These are phyloP conservation scores for Mycosphaerella arachidis DNA, from an alignment of 2,329 filamentous ascomycete species.

Conservation along the genomic window DNA sequence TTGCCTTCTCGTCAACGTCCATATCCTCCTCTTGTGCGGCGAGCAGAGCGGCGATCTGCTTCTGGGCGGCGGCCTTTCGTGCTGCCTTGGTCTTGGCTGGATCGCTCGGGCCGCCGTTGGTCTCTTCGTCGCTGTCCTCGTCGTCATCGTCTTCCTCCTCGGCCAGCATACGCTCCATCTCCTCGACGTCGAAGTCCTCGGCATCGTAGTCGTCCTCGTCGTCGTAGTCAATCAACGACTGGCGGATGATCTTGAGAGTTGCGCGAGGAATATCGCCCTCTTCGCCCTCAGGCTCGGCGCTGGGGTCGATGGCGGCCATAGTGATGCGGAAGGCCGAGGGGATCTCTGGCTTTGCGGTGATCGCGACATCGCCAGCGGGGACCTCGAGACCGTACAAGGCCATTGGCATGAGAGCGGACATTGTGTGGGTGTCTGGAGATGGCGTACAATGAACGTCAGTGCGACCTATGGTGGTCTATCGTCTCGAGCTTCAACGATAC, in stretches of 20 bases:
- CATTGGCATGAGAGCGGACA: constrained; percentile 46
- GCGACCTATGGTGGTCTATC: constrained; percentile 18
- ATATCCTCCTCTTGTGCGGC: constrained; percentile 67
- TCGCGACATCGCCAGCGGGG: constrained; percentile 74
- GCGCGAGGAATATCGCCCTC: constrained; percentile 60
- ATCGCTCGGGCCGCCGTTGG: constrained; percentile 87
- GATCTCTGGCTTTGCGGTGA: constrained; percentile 73
- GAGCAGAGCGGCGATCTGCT: constrained; percentile 68
- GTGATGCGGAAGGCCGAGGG: constrained; percentile 91
- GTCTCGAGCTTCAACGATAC: not conserved
- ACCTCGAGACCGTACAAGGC: constrained; percentile 91
- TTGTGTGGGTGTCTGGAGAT: constrained; percentile 12
- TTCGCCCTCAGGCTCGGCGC: constrained; percentile 53
- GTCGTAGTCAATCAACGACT: constrained; percentile 57
- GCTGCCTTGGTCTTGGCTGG: constrained; percentile 85
- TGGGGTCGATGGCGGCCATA: constrained; percentile 96
- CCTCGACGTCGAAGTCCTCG: constrained; percentile 50
- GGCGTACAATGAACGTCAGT: constrained; percentile 1
- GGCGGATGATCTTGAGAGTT: constrained; percentile 86
- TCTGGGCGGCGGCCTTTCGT: constrained; percentile 68
- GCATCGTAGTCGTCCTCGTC: constrained; percentile 63
- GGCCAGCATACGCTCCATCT: constrained; percentile 50
- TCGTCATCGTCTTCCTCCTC: constrained; percentile 51
- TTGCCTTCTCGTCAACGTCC: constrained; percentile 60
- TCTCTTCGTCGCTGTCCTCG: constrained; percentile 57